These are phyloP conservation scores for Clitopilus passeckerianus DNA, from an alignment of 768 basidiomycete species.

Conservation along the genomic window DNA sequence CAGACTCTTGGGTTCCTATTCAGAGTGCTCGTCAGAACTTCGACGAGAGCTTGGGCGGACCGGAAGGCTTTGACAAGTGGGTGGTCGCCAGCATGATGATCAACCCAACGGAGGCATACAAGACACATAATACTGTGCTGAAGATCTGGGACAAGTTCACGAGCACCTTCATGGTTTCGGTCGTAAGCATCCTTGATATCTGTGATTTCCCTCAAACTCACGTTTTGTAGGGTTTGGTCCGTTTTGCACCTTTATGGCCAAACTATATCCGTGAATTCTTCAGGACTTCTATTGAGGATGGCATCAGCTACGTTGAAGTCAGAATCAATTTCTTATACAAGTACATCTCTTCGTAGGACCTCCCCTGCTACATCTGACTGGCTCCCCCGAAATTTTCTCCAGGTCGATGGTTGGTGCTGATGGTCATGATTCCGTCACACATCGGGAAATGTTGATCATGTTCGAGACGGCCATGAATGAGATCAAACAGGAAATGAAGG, in stretches of 20 bases:
- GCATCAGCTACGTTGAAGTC: constrained; percentile 66
- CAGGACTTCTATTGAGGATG: constrained; percentile 58
- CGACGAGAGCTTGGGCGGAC: constrained; percentile 46
- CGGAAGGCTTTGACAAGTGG: constrained; percentile 67
- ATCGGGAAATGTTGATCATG: constrained; percentile 52
- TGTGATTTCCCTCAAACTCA: not conserved
- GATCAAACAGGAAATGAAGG: constrained; percentile 45
- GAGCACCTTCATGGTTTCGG: constrained; percentile 44
- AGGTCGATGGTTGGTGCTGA: constrained; percentile 56
- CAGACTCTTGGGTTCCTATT: constrained; percentile 52
- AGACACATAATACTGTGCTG: constrained; percentile 62
- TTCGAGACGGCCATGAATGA: constrained; percentile 49
- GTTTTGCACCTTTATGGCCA: constrained; percentile 52
- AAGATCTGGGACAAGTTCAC: constrained; percentile 79
- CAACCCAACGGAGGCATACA: constrained; percentile 66
- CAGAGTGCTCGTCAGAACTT: constrained; percentile 50
- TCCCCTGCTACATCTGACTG: not conserved
- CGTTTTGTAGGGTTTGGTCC: constrained; percentile 31
- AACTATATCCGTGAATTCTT: constrained; percentile 64
- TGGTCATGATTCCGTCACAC: constrained; percentile 52
- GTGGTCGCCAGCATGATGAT: constrained; percentile 56
- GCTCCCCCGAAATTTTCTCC: not conserved
- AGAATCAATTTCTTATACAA: constrained; percentile 60
- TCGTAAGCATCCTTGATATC: constrained; percentile 26
- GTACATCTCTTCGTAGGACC: constrained; percentile 26